These are phyloP conservation scores for Psilocybe cyanescens DNA, from an alignment of 768 basidiomycete genomes.

Conservation along the genomic window DNA sequence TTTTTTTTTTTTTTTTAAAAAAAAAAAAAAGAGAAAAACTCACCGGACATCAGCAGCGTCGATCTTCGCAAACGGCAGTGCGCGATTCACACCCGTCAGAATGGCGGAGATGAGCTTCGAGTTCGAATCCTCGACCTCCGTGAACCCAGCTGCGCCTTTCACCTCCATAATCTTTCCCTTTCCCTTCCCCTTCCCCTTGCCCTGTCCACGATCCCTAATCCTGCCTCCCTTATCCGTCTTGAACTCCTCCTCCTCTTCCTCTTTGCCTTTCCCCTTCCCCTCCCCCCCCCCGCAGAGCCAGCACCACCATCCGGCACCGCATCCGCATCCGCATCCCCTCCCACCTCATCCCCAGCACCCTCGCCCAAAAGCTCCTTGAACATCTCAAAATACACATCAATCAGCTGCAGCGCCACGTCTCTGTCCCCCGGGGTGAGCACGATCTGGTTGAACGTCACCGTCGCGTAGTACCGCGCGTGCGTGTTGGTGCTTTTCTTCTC, in stretches of 20 bases:
- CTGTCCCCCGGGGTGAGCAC: constrained; percentile 71
- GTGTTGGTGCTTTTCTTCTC: constrained; percentile 53
- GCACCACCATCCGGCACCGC: constrained; percentile 39
- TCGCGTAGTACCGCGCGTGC: constrained; percentile 89
- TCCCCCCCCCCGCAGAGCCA: constrained; percentile 19
- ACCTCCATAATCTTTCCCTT: constrained; percentile 42
- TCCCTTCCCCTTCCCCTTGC: constrained; percentile 26
- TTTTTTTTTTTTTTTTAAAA: no score
- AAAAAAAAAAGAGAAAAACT: no score
- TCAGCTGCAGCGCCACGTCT: constrained; percentile 75
- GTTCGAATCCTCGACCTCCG: constrained; percentile 78
- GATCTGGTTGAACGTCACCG: constrained; percentile 95
- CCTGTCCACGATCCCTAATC: constrained; percentile 26
- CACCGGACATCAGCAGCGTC: constrained; percentile 70
- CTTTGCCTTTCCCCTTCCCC: constrained; percentile 27
- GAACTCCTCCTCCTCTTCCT: constrained; percentile 30
- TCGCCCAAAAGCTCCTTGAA: constrained; percentile 88
- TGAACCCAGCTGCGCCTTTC: constrained; percentile 64
- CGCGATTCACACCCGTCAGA: constrained; percentile 93
- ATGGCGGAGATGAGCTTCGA: constrained; percentile 88
- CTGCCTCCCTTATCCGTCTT: constrained; percentile 42
- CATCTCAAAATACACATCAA: constrained; percentile 93
- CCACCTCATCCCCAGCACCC: constrained; percentile 34
- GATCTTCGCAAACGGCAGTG: constrained; percentile 89
- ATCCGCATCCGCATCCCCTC: constrained; percentile 29